Percentiles rank a stretch among this genome's conserved stretches.
phyloP scores from a whole-genome alignment of 108 stramenopile species.

The Epipyxis sp. region DNA sequence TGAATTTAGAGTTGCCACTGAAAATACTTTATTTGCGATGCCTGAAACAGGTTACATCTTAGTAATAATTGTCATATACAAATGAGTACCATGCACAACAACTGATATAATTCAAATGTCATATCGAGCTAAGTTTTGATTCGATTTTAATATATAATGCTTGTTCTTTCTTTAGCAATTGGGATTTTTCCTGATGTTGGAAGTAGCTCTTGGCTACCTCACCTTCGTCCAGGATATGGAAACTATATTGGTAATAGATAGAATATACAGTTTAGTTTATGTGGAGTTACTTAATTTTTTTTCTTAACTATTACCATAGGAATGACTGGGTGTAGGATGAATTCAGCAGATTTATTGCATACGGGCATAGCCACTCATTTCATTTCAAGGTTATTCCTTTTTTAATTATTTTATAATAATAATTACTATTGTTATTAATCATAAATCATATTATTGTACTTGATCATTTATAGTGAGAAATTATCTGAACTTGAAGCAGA shows the following conservation, averaged over 20 bases:
- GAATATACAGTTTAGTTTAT: background rate
- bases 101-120: background rate
- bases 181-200: conserved; percentile 98
- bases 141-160: background rate
- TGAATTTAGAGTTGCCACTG: conserved; percentile 83
- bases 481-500: conserved; percentile 15
- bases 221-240: conserved; percentile 70
- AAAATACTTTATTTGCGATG: conserved; percentile 88
- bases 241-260: conserved; percentile 66
- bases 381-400: conserved; percentile 65
- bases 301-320: background rate
- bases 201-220: conserved; percentile 77
- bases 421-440: background rate
- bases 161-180: no score
- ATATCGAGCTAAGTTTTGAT: background rate
- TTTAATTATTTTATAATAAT: conserved; percentile 54
- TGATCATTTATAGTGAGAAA: background rate
- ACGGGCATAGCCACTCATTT: conserved; percentile 91
- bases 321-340: conserved; percentile 78
- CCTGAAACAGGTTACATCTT: no score
- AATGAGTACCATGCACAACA: background rate
- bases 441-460: background rate
- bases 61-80: conserved; percentile 33
- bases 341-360: conserved; percentile 72
- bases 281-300: background rate